These are phyloP conservation scores for barrel medic (Medicago truncatula) DNA, from an alignment of 306 rosid genomes.

Conservation along the genomic window DNA sequence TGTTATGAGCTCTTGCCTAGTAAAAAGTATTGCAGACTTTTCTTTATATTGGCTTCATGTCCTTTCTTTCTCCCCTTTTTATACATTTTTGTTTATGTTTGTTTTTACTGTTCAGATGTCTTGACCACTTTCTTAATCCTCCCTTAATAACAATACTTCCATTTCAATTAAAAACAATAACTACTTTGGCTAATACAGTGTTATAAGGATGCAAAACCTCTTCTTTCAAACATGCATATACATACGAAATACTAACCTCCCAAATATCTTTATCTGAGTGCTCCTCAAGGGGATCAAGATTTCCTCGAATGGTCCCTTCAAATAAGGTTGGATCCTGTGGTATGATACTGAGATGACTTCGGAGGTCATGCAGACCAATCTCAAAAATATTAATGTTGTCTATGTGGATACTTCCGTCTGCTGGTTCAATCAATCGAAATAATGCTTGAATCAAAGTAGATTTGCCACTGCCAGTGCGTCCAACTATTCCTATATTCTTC, in stretches of 20 bases:
- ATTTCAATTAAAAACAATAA: no score
- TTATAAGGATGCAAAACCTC: slow-evolving; percentile 3
- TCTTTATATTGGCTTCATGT: no score
- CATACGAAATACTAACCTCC: slow-evolving; percentile 69
- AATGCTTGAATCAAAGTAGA: slow-evolving; percentile 96
- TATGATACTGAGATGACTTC: slow-evolving; percentile 91
- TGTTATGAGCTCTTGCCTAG: not conserved
- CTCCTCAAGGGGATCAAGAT: slow-evolving; percentile 98
- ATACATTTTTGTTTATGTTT: no score
- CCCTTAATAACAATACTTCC: no score
- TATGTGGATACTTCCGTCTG: slow-evolving; percentile 74
- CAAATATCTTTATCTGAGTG: slow-evolving; percentile 90
- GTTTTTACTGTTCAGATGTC: no score
- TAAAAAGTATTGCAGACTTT: no score
- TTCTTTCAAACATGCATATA: not conserved
- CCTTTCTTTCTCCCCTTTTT: no score
- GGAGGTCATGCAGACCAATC: slow-evolving; percentile 96
- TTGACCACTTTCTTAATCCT: no score
- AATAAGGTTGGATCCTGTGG: slow-evolving; percentile 98
- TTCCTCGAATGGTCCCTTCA: slow-evolving; percentile 91
- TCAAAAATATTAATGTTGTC: slow-evolving; percentile 80
- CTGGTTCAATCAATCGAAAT: slow-evolving; percentile 90
- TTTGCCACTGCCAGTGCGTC: slow-evolving; percentile 98
- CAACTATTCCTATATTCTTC: slow-evolving; percentile 95
- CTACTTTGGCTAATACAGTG: not conserved